phyloP scores from a whole-genome alignment of 768 basidiomycete species.

The Heimioporus sp. region DNA sequence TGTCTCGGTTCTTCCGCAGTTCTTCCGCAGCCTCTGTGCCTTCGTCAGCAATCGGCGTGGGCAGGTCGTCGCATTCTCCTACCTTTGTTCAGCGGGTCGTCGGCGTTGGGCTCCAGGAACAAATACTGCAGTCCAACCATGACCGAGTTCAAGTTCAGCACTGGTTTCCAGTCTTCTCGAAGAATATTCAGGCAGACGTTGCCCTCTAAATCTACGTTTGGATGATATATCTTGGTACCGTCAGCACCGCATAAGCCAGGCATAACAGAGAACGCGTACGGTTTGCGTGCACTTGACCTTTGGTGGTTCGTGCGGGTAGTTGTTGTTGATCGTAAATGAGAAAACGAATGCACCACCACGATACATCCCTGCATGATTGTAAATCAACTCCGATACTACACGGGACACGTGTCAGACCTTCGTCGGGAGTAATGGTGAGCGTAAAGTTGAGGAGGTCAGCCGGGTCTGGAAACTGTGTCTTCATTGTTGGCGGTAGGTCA shows the following conservation, averaged over 20 bases:
- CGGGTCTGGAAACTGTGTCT: slow-evolving; percentile 90
- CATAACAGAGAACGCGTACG: slow-evolving; percentile 43
- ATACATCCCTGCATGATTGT: slow-evolving; percentile 79
- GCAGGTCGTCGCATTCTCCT: slow-evolving; percentile 19
- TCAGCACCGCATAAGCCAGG: slow-evolving; percentile 5
- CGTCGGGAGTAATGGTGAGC: slow-evolving; percentile 93
- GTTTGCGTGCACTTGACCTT: slow-evolving; percentile 98
- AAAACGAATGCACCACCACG: slow-evolving; percentile 92
- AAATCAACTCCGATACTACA: slow-evolving; percentile 3
- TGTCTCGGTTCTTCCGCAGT: slow-evolving; percentile 82
- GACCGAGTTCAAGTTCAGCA: slow-evolving; percentile 94
- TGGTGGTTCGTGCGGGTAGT: slow-evolving; percentile 98
- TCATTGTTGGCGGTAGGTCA: slow-evolving; percentile 94
- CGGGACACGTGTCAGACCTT: slow-evolving; percentile 54
- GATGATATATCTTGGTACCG: slow-evolving; percentile 86
- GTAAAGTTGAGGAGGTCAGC: slow-evolving; percentile 95
- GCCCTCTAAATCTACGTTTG: slow-evolving; percentile 96
- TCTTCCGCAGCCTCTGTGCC: slow-evolving; percentile 90
- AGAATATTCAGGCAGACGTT: slow-evolving; percentile 99
- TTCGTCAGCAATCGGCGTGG: slow-evolving; percentile 9
- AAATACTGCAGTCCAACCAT: slow-evolving; percentile 99
- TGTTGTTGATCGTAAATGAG: slow-evolving; percentile 94
- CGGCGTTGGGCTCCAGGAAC: slow-evolving; percentile 97
- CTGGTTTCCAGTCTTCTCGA: slow-evolving; percentile 99
- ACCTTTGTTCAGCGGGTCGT: slow-evolving; percentile 99